Percentiles rank a stretch among this genome's conserved stretches.
Evolutionary conservation across 176 grass and related monocot genomes (phyloP).

Genomic region (Paspalum notatum): DNA sequence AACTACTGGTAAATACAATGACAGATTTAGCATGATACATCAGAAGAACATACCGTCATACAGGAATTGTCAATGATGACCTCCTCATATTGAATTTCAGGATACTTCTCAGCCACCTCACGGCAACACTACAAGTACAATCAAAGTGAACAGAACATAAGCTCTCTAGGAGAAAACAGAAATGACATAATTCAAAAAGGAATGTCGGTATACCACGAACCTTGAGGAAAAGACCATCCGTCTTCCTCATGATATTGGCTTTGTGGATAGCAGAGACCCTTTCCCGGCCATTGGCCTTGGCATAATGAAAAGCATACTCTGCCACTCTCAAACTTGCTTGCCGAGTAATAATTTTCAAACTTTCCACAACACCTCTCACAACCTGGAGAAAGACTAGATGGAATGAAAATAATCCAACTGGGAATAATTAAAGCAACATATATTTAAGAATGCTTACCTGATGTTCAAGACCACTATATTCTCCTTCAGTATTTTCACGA

Average conservation of each 20-base stretch:
- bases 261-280: slow-evolving; percentile 98
- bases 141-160: slow-evolving; percentile 21
- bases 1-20: not conserved
- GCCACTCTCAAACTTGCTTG: slow-evolving; percentile 97
- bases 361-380: slow-evolving; percentile 98
- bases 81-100: slow-evolving; percentile 91
- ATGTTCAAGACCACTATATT: slow-evolving; percentile 98
- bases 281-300: slow-evolving; percentile 78
- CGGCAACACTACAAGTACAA: slow-evolving; percentile 79
- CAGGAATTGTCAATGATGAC: slow-evolving; percentile 98
- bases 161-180: slow-evolving; percentile 13
- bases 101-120: slow-evolving; percentile 96
- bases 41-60: slow-evolving; percentile 77
- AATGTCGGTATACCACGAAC: slow-evolving; percentile 43
- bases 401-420: slow-evolving; percentile 25
- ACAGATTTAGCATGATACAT: not conserved
- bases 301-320: slow-evolving; percentile 99
- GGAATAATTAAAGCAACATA: slow-evolving; percentile 4
- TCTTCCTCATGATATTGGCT: slow-evolving; percentile 99
- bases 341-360: slow-evolving; percentile 97
- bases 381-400: slow-evolving; percentile 56
- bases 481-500: slow-evolving; percentile 97
- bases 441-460: slow-evolving; percentile 58
- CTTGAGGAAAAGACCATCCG: slow-evolving; percentile 98
- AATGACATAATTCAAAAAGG: slow-evolving; percentile 25